phyloP scores from a whole-genome alignment of 2,329 filamentous ascomycete species.

The Chalara sp. region DNA sequence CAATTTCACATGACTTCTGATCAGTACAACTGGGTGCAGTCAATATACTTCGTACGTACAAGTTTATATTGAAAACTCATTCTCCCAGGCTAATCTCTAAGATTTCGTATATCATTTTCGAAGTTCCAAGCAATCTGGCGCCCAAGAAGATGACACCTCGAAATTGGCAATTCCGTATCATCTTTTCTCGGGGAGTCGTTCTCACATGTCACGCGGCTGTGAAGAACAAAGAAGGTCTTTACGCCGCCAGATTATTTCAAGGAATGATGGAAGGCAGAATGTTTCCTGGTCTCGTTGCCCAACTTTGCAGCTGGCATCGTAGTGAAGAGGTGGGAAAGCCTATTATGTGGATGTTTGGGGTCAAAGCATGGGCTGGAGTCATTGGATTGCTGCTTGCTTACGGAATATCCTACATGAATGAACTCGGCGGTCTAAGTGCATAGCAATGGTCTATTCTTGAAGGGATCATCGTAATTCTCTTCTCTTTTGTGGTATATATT shows the following conservation, averaged over 20 bases:
- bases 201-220: conserved; percentile 33
- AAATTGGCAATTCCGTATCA: conserved; percentile 31
- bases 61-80: not conserved
- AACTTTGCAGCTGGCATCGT: conserved; percentile 40
- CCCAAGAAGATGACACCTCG: conserved; percentile 30
- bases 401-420: conserved; percentile 36
- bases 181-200: conserved; percentile 31
- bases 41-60: conserved; percentile 31
- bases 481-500: conserved; percentile 30
- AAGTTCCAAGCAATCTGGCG: conserved; percentile 33
- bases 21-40: conserved; percentile 35
- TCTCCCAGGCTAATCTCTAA: not conserved
- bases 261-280: conserved; percentile 36
- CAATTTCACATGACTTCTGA: conserved; percentile 34
- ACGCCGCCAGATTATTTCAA: conserved; percentile 33
- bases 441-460: conserved; percentile 53
- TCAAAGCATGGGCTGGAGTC: conserved; percentile 30
- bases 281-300: conserved; percentile 35
- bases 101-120: conserved; percentile 33
- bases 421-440: conserved; percentile 38
- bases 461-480: conserved; percentile 35
- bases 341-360: conserved; percentile 37
- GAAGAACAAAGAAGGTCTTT: conserved; percentile 31
- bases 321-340: conserved; percentile 36
- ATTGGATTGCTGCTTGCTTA: conserved; percentile 41